These are phyloP conservation scores for Aspergillus pseudonomiae DNA, from an alignment of 2,329 filamentous ascomycete species.

Conservation along the genomic window DNA sequence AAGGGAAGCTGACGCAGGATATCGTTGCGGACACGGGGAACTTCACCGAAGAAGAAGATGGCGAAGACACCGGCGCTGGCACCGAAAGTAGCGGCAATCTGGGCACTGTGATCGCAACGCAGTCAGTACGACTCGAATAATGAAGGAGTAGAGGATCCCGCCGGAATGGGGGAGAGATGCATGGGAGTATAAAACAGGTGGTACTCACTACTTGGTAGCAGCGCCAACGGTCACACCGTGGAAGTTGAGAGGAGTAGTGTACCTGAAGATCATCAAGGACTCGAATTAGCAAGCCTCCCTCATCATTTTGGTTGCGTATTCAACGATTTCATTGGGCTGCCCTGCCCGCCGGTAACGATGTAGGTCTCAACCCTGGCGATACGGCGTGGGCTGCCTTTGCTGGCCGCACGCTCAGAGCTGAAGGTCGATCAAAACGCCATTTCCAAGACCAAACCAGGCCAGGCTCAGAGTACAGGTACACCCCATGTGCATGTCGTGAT, in stretches of 20 bases:
- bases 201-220: constrained; percentile 52
- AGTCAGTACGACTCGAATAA: constrained; percentile 17
- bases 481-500: not conserved
- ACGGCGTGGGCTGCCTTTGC: not conserved
- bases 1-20: constrained; percentile 64
- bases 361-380: not conserved
- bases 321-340: not conserved
- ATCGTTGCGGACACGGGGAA: constrained; percentile 64
- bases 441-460: too few species aligned
- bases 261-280: constrained; percentile 41
- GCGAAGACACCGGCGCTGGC: constrained; percentile 61
- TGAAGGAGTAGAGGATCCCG: not conserved
- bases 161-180: not conserved
- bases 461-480: not conserved
- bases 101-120: constrained; percentile 37
- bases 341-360: not conserved
- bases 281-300: not conserved
- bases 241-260: constrained; percentile 52
- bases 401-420: not conserved
- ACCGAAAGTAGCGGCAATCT: constrained; percentile 59
- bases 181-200: not conserved
- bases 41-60: constrained; percentile 67
- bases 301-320: not conserved
- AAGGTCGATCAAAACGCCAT: not conserved
- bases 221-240: constrained; percentile 52